phyloP scores from a whole-genome alignment of 2,329 filamentous ascomycete genomes.

The Penicillium crustosum region DNA sequence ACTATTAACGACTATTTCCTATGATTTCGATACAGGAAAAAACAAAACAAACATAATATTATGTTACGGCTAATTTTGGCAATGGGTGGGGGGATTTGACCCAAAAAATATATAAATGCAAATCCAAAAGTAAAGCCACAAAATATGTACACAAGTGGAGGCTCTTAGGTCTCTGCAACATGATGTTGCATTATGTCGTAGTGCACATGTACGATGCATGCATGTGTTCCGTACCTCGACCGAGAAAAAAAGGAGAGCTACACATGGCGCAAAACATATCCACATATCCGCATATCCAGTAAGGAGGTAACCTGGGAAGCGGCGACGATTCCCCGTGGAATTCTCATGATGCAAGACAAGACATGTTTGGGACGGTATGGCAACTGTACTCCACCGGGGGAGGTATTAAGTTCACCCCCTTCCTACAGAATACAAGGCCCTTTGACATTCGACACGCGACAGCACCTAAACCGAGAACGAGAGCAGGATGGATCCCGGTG shows the following conservation, averaged over 20 bases:
- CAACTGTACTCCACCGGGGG: background rate
- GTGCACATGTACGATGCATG: background rate
- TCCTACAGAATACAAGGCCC: background rate
- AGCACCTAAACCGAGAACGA: background rate
- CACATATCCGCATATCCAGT: background rate
- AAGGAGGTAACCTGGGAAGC: background rate
- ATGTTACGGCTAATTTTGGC: no score
- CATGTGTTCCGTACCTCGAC: background rate
- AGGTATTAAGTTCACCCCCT: background rate
- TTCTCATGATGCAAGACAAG: constrained; percentile 4
- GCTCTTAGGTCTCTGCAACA: background rate
- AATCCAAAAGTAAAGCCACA: background rate
- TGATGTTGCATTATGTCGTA: background rate
- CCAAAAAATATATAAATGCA: background rate
- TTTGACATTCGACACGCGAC: constrained; percentile 5
- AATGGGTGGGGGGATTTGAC: background rate
- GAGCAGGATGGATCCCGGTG: background rate
- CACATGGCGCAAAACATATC: constrained; percentile 6
- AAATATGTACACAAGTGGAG: background rate
- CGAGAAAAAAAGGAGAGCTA: background rate
- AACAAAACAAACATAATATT: background rate
- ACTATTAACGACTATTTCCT: background rate
- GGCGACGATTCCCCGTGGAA: constrained; percentile 3
- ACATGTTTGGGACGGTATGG: constrained; percentile 1
- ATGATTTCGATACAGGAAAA: background rate